Evolutionary conservation across 176 grass and related monocot species (phyloP).

Genomic region (Guadua angustifolia): DNA sequence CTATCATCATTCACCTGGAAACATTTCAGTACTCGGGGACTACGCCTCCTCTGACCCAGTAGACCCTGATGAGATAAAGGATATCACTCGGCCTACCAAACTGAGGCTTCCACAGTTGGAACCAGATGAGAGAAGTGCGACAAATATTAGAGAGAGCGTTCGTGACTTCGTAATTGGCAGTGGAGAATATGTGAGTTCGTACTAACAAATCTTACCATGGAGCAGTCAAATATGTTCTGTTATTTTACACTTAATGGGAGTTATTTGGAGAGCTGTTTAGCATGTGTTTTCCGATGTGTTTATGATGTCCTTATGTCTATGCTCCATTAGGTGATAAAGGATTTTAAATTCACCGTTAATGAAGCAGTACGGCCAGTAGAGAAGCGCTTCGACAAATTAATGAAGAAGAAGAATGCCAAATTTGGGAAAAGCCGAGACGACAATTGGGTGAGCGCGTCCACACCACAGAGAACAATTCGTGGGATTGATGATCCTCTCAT

Average conservation of each 20-base stretch:
- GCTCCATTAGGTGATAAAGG: conserved; percentile 67
- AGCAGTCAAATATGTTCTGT: background rate
- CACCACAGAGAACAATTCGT: conserved; percentile 48
- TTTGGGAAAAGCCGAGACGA: conserved; percentile 63
- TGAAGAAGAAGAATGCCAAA: conserved; percentile 65
- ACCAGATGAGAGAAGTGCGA: conserved; percentile 56
- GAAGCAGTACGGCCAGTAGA: conserved; percentile 74
- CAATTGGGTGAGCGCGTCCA: conserved; percentile 54
- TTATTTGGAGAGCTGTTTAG: background rate
- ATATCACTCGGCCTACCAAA: conserved; percentile 67
- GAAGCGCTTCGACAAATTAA: conserved; percentile 70
- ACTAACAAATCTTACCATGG: background rate
- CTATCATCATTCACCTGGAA: conserved; percentile 47
- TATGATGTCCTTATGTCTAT: background rate
- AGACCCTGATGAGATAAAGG: conserved; percentile 79
- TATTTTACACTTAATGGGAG: background rate
- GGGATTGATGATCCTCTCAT: conserved; percentile 88
- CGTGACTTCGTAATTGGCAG: conserved; percentile 77
- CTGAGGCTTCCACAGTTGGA: conserved; percentile 66
- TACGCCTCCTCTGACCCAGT: conserved; percentile 68
- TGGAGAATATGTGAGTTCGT: conserved; percentile 68
- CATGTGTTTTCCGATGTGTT: background rate
- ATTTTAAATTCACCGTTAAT: conserved; percentile 88
- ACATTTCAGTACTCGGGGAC: conserved; percentile 75
- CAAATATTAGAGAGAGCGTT: conserved; percentile 74